Evolutionary conservation across 768 basidiomycete genomes (phyloP).

Genomic region (Phylloporus sp.): DNA sequence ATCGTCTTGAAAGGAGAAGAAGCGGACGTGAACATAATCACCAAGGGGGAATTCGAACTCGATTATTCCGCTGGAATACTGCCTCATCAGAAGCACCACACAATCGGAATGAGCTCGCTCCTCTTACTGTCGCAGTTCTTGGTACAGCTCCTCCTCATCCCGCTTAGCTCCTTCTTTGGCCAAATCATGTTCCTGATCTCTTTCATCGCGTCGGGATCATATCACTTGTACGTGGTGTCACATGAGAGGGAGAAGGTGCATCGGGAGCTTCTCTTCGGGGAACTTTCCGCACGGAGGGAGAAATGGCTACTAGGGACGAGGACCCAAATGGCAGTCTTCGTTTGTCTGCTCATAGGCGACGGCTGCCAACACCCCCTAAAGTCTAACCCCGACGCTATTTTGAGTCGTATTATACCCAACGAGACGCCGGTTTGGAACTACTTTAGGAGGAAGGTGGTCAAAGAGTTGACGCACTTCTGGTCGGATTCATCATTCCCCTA

Average conservation of each 20-base stretch:
- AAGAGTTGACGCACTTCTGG: conserved; percentile 15
- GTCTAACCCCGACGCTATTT: conserved; percentile 1
- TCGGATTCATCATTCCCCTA: conserved; percentile 1
- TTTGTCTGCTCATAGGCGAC: conserved; percentile 20
- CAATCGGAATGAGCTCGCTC: conserved; percentile 22
- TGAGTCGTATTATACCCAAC: conserved; percentile 24
- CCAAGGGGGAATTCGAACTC: conserved; percentile 31
- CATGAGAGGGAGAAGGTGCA: conserved; percentile 28
- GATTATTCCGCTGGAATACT: conserved; percentile 14
- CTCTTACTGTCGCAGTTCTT: conserved; percentile 28
- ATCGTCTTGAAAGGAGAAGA: conserved; percentile 29
- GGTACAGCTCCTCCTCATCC: conserved; percentile 29
- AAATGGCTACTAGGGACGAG: conserved; percentile 20
- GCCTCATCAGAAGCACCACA: conserved; percentile 2
- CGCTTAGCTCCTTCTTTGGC: conserved; percentile 28
- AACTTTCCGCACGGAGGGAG: conserved; percentile 7
- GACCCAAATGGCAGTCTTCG: conserved; percentile 28
- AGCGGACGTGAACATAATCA: conserved; percentile 25
- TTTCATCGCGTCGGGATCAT: conserved; percentile 28
- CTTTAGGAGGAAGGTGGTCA: conserved; percentile 23
- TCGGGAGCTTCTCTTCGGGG: conserved; percentile 11
- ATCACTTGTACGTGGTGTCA: conserved; percentile 29
- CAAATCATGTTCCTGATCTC: conserved; percentile 29
- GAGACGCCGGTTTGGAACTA: conserved; percentile 25
- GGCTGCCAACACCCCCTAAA: neutral